Percentiles rank a stretch among this genome's conserved stretches.
phyloP scores from a whole-genome alignment of 2,329 filamentous ascomycete genomes.

The Fusarium tanahbumbuense region DNA sequence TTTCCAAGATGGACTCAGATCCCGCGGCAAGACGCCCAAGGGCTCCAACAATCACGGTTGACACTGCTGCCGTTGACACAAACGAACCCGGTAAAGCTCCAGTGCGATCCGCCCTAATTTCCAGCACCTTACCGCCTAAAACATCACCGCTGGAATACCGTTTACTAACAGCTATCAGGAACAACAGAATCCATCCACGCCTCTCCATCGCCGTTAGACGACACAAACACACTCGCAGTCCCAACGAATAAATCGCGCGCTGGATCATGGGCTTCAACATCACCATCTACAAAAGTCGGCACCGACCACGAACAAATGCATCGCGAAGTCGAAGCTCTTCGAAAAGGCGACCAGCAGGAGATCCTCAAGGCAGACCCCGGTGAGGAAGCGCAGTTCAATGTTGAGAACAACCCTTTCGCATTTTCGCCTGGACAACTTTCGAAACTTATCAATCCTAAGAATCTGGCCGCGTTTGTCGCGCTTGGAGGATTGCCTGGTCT shows the following conservation, averaged over 20 bases:
- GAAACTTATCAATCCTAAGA: slow-evolving; percentile 89
- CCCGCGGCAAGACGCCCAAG: slow-evolving; percentile 20
- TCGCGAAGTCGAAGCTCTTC: slow-evolving; percentile 27
- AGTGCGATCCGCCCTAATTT: slow-evolving; percentile 26
- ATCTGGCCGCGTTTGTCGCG: slow-evolving; percentile 78
- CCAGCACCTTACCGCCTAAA: not conserved
- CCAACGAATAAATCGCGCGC: slow-evolving; percentile 23
- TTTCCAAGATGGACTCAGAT: slow-evolving; percentile 28
- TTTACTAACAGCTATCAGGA: not conserved
- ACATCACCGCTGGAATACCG: not conserved
- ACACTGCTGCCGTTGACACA: slow-evolving; percentile 36
- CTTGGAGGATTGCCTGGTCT: slow-evolving; percentile 80
- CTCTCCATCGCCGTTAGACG: slow-evolving; percentile 30
- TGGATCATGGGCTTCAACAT: slow-evolving; percentile 33
- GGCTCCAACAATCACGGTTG: slow-evolving; percentile 39
- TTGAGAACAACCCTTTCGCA: slow-evolving; percentile 83
- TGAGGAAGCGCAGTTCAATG: slow-evolving; percentile 75
- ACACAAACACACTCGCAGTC: slow-evolving; percentile 34
- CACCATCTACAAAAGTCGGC: slow-evolving; percentile 35
- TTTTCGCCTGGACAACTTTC: slow-evolving; percentile 82
- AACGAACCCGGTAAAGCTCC: slow-evolving; percentile 38
- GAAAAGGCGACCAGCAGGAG: slow-evolving; percentile 36
- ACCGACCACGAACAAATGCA: slow-evolving; percentile 34
- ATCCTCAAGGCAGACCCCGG: slow-evolving; percentile 75
- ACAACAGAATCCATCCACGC: slow-evolving; percentile 30